Evolutionary conservation across 2,329 filamentous ascomycete genomes (phyloP).

Genomic region (Penicillium sp.): DNA sequence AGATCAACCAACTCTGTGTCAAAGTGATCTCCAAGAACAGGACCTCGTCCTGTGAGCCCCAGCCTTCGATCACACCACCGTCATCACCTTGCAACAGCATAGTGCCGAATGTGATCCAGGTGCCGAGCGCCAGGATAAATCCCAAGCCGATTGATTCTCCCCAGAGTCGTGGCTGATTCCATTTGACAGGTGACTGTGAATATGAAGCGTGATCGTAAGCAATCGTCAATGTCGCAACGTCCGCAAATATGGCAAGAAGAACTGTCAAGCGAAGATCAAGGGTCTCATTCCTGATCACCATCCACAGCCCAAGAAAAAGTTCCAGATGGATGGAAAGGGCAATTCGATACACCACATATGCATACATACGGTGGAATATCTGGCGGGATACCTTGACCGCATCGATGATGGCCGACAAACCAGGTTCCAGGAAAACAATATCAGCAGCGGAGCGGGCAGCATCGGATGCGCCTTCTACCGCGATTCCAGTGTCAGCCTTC

Average conservation of each 20-base stretch:
- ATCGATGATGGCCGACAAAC: constrained; percentile 88
- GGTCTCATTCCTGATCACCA: constrained; percentile 77
- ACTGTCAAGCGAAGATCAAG: constrained; percentile 84
- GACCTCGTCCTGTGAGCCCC: constrained; percentile 74
- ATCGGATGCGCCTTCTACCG: constrained; percentile 86
- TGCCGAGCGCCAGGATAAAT: constrained; percentile 73
- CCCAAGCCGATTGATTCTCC: constrained; percentile 85
- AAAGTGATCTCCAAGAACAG: constrained; percentile 87
- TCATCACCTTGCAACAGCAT: constrained; percentile 66
- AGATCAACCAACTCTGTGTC: constrained; percentile 94
- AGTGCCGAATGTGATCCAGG: constrained; percentile 85
- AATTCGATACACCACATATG: constrained; percentile 93
- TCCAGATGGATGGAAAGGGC: constrained; percentile 86
- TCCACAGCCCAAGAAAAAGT: constrained; percentile 89
- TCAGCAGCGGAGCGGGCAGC: constrained; percentile 87
- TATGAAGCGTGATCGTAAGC: constrained; percentile 90
- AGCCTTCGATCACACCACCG: constrained; percentile 86
- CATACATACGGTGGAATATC: constrained; percentile 96
- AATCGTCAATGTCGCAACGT: constrained; percentile 87
- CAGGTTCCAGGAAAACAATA: constrained; percentile 88
- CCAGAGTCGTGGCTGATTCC: constrained; percentile 93
- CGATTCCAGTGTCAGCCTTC: constrained; percentile 95
- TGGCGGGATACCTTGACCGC: constrained; percentile 88
- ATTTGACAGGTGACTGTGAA: constrained; percentile 83
- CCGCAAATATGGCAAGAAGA: constrained; percentile 92